Conservation (phyloP, 345 rosid species). For the Boechera stricta region DNA sequence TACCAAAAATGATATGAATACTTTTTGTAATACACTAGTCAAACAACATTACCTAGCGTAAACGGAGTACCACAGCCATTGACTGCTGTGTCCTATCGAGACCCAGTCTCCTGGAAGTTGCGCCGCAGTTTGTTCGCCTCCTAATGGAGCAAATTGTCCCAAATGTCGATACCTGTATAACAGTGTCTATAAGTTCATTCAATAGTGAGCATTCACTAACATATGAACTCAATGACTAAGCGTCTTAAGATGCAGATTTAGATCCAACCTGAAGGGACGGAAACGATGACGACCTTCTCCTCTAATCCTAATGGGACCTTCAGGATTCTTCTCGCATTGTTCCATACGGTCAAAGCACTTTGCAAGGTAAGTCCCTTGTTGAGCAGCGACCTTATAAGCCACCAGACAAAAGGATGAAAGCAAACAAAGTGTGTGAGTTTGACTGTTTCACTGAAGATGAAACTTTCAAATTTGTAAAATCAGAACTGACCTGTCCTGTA, state of each 20-base stretch:
- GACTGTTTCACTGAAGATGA: neutral
- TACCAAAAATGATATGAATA: neutral
- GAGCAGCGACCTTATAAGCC: constrained; percentile 77
- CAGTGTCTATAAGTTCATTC: neutral
- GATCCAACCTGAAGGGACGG: constrained; percentile 77
- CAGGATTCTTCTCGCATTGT: constrained; percentile 75
- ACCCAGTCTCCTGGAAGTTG: constrained; percentile 92
- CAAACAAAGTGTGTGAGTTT: neutral
- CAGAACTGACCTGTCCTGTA: constrained; percentile 75
- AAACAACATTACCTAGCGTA: constrained; percentile 64
- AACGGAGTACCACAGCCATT: constrained; percentile 94
- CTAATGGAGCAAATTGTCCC: constrained; percentile 93
- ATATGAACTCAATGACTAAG: neutral
- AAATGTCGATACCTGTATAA: constrained; percentile 70
- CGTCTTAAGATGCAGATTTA: neutral
- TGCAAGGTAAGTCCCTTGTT: constrained; percentile 90
- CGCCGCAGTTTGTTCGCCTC: constrained; percentile 93
- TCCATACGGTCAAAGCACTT: constrained; percentile 94
- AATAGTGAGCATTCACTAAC: neutral
- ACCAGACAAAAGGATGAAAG: neutral
- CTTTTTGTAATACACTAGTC: neutral
- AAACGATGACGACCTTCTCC: constrained; percentile 93
- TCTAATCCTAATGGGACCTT: constrained; percentile 91
- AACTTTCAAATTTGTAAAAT: neutral
- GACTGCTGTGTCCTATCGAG: constrained; percentile 77